Percentiles rank a stretch among this genome's conserved stretches.
Evolutionary conservation across 2,329 filamentous ascomycete genomes (phyloP).

Genomic region (Penicillium oxalicum): DNA sequence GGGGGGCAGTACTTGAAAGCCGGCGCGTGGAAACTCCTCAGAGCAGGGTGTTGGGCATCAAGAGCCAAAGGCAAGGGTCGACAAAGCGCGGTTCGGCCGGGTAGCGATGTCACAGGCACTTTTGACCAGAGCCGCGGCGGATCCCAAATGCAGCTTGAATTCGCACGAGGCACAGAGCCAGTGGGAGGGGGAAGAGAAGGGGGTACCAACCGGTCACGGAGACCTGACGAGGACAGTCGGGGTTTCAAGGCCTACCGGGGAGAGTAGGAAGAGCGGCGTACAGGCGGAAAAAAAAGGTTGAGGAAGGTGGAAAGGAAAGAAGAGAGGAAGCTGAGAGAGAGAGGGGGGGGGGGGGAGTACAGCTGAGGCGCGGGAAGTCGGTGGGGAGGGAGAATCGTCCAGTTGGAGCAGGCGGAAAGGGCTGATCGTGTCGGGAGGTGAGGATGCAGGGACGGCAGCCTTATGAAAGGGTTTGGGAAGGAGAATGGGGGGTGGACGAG

Average conservation of each 20-base stretch:
- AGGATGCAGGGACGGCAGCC: conserved; percentile 3
- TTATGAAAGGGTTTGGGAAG: conserved; percentile 1
- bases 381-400: conserved; percentile 1
- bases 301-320: not conserved
- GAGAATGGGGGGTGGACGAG: conserved; percentile 2
- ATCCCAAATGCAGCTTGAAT: too few species aligned
- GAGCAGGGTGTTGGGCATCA: too few species aligned
- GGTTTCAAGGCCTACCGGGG: not conserved
- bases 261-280: not conserved
- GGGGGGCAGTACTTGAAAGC: too few species aligned
- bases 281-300: not conserved
- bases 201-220: conserved; percentile 3
- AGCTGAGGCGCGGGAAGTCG: not conserved
- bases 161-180: not conserved
- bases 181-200: not conserved
- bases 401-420: conserved; percentile 2
- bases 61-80: not conserved
- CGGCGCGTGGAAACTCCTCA: too few species aligned
- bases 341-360: not conserved
- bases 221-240: not conserved
- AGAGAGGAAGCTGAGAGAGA: not conserved
- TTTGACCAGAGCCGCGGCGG: not conserved
- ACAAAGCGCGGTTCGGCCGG: conserved; percentile 1
- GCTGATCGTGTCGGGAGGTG: not conserved
- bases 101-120: conserved; percentile 5